Conservation (phyloP, 1,139 yeast species). For the Yamadazyma sp. region DNA sequence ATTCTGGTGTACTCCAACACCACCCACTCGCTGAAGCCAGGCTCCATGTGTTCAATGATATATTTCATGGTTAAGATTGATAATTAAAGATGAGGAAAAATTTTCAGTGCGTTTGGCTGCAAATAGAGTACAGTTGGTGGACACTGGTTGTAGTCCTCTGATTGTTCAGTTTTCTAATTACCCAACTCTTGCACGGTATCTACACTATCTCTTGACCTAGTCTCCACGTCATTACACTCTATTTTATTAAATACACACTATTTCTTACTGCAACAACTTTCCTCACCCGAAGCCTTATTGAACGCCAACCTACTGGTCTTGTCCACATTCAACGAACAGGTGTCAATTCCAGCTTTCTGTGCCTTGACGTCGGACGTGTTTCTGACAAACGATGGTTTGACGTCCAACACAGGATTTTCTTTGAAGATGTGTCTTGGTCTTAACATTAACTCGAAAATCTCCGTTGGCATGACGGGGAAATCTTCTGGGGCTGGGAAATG, state of each 20-base stretch:
- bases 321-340: constrained; percentile 40
- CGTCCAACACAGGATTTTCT: constrained; percentile 75
- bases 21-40: constrained; percentile 96
- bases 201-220: too few species aligned
- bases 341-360: constrained; percentile 32
- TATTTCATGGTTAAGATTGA: constrained; percentile 31
- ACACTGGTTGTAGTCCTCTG: too few species aligned
- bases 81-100: neutral
- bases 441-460: constrained; percentile 69
- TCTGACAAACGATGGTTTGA: constrained; percentile 67
- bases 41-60: constrained; percentile 96
- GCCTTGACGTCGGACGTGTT: constrained; percentile 59
- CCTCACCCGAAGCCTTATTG: constrained; percentile 15
- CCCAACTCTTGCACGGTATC: too few species aligned
- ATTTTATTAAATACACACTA: neutral
- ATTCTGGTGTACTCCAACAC: constrained; percentile 82
- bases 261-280: constrained; percentile 4
- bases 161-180: too few species aligned
- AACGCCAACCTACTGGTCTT: constrained; percentile 44
- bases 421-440: constrained; percentile 79
- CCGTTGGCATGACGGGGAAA: constrained; percentile 89
- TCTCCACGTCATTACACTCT: too few species aligned
- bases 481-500: constrained; percentile 90
- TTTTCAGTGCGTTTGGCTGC: constrained; percentile 1
- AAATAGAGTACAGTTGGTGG: neutral